These are phyloP conservation scores for Linnemannia exigua DNA, from an alignment of 192 early-diverging fungal species.

Conservation along the genomic window DNA sequence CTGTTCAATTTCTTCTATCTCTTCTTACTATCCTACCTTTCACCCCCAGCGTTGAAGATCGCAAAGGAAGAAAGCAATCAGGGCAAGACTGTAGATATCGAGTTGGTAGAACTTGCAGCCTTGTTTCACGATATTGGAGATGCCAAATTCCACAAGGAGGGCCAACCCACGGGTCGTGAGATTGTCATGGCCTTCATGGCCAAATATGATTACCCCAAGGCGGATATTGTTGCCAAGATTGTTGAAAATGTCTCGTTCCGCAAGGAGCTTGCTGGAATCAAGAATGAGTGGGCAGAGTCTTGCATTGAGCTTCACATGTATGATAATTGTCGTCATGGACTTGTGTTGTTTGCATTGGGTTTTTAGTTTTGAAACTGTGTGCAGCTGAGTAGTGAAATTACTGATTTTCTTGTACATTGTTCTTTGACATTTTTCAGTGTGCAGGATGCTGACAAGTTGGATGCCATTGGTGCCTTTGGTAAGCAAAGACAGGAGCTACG, in stretches of 20 bases:
- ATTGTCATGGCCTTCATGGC: conserved; percentile 63
- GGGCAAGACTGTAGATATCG: conserved; percentile 58
- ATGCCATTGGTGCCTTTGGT: conserved; percentile 83
- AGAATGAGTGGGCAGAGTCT: conserved; percentile 65
- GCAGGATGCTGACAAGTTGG: conserved; percentile 81
- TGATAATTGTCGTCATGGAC: conserved; percentile 5
- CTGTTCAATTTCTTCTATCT: neutral
- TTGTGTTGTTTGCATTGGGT: neutral
- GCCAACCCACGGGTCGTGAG: conserved; percentile 60
- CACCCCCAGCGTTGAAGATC: conserved; percentile 55
- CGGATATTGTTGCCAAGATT: conserved; percentile 66
- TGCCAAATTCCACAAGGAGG: conserved; percentile 71
- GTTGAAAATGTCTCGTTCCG: conserved; percentile 74
- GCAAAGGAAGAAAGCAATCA: conserved; percentile 52
- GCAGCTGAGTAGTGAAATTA: no score
- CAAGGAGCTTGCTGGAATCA: conserved; percentile 73
- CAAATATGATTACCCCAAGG: conserved; percentile 57
- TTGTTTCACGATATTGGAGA: conserved; percentile 80
- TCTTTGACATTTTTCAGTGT: conserved; percentile 54
- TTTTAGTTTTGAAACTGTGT: no score
- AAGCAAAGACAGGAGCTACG: neutral
- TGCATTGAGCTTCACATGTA: conserved; percentile 75
- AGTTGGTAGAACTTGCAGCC: conserved; percentile 75
- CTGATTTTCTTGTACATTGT: neutral
- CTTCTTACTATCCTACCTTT: neutral